Conservation (phyloP, 1,284 basidiomycete genomes). For the Athelia sp. region DNA sequence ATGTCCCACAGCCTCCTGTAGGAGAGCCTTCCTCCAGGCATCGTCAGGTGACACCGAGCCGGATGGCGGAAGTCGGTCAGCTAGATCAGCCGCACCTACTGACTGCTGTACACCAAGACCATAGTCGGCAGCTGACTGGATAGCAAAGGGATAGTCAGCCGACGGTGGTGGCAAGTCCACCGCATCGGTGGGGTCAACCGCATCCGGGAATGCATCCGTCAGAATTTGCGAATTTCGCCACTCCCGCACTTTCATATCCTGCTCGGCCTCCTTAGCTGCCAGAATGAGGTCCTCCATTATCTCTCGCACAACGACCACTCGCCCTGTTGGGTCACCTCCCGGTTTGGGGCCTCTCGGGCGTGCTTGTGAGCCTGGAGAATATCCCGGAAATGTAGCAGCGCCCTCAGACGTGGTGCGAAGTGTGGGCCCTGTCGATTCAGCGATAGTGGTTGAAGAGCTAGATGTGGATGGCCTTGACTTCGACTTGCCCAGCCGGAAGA, state of each 20-base stretch:
- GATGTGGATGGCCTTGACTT: constrained; percentile 59
- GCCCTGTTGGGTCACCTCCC: constrained; percentile 31
- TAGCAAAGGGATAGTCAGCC: constrained; percentile 61
- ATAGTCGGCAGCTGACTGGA: constrained; percentile 65
- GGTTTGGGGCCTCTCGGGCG: constrained; percentile 26
- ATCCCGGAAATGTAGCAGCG: constrained; percentile 42
- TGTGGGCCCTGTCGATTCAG: constrained; percentile 39
- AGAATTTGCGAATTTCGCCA: background rate
- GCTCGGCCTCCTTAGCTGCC: constrained; percentile 69
- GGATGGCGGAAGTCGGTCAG: constrained; percentile 65
- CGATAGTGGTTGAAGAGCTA: constrained; percentile 18
- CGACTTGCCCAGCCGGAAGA: constrained; percentile 63
- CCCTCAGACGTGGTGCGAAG: constrained; percentile 61
- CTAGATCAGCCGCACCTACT: constrained; percentile 64
- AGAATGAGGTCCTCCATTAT: constrained; percentile 62
- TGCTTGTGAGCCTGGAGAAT: constrained; percentile 29
- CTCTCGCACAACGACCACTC: constrained; percentile 78
- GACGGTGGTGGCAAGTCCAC: constrained; percentile 69
- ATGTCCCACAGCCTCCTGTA: constrained; percentile 69
- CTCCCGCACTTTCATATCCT: constrained; percentile 52
- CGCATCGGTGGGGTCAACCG: constrained; percentile 77
- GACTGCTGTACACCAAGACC: constrained; percentile 68
- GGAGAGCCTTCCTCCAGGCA: constrained; percentile 64
- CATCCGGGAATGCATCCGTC: constrained; percentile 38
- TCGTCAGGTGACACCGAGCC: constrained; percentile 51